phyloP scores from a whole-genome alignment of 305 asterid species.

The Solanum hybrid region DNA sequence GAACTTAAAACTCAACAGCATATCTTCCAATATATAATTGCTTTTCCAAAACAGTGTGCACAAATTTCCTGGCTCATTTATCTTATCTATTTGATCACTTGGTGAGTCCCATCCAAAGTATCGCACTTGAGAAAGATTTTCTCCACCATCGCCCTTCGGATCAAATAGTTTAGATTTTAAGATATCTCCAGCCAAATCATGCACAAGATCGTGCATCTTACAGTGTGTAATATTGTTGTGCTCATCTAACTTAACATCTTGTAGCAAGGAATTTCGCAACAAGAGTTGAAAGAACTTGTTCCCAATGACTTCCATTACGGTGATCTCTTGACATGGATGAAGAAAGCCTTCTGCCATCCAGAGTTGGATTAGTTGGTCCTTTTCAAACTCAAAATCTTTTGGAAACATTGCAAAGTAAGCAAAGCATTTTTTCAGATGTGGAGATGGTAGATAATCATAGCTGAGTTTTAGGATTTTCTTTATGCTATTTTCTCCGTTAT shows the following conservation, averaged over 20 bases:
- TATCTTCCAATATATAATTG: neutral
- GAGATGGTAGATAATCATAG: conserved; percentile 14
- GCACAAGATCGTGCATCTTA: conserved; percentile 31
- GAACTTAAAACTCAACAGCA: neutral
- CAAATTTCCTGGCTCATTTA: neutral
- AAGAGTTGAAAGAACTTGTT: neutral
- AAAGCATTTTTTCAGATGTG: conserved; percentile 25
- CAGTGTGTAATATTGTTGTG: neutral
- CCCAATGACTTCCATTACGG: conserved; percentile 10
- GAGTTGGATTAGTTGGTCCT: conserved; percentile 6
- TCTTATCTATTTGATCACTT: neutral
- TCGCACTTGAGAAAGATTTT: neutral
- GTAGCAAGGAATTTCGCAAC: conserved; percentile 5
- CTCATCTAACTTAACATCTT: neutral
- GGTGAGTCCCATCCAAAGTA: neutral
- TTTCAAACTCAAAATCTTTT: neutral
- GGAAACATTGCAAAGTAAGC: conserved; percentile 25
- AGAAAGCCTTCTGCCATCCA: conserved; percentile 23
- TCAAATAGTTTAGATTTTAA: neutral
- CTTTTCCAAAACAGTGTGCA: neutral
- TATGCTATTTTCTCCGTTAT: neutral
- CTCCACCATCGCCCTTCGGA: neutral
- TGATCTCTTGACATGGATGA: neutral
- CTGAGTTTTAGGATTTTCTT: neutral
- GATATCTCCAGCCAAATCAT: conserved; percentile 18